Evolutionary conservation across 148 eudicot genomes (phyloP).

Genomic region (Tetragonia tetragonoides): DNA sequence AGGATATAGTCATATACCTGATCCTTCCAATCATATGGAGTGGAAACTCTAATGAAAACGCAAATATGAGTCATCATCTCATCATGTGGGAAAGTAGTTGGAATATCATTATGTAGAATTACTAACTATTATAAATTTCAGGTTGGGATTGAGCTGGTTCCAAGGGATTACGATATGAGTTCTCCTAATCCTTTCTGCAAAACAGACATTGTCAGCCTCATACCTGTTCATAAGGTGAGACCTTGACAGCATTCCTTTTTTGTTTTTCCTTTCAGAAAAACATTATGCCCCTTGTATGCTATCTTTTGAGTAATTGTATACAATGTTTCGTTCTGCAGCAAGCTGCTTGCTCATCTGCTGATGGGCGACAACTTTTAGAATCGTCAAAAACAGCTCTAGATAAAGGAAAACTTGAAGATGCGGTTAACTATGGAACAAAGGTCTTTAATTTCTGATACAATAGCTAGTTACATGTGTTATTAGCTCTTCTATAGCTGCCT

Average conservation of each 20-base stretch:
- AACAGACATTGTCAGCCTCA: slow-evolving; percentile 76
- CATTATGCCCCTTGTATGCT: too few relatives aligned
- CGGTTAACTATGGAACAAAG: slow-evolving; percentile 98
- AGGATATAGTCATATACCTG: background rate
- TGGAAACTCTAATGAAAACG: background rate
- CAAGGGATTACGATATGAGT: slow-evolving; percentile 94
- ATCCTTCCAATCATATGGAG: background rate
- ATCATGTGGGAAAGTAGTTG: background rate
- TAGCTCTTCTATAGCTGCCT: background rate
- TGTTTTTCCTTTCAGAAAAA: too few relatives aligned
- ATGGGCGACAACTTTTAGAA: slow-evolving; percentile 96
- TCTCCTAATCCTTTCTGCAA: slow-evolving; percentile 76
- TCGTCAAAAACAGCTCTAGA: slow-evolving; percentile 98
- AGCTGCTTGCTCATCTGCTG: slow-evolving; percentile 99
- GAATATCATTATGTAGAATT: background rate
- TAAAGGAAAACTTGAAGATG: slow-evolving; percentile 99
- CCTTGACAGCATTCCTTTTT: slow-evolving; percentile 2
- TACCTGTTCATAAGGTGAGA: slow-evolving; percentile 96
- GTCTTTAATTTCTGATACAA: slow-evolving; percentile 35
- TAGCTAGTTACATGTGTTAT: background rate
- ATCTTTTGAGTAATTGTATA: background rate
- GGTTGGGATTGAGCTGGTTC: slow-evolving; percentile 97
- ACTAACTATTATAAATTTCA: slow-evolving; percentile 26
- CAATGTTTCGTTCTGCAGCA: slow-evolving; percentile 53
- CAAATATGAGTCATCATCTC: slow-evolving; percentile 1